phyloP scores from a whole-genome alignment of 352 stramenopile species.

The Phytopythium litorale region DNA sequence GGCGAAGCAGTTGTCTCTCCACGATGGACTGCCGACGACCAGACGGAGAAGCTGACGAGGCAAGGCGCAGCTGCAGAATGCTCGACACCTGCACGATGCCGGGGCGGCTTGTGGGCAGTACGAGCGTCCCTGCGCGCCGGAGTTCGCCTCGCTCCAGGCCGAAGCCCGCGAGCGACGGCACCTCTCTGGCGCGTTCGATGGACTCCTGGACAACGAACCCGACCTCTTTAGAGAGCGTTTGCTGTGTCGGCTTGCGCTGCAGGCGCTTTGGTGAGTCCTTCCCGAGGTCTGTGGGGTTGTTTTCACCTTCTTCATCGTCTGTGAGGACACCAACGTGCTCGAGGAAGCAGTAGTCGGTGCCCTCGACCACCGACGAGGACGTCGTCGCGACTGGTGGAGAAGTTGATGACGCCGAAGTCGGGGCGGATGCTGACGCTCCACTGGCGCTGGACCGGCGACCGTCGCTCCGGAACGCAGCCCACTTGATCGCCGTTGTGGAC shows the following conservation, averaged over 20 bases:
- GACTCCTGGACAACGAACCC: conserved; percentile 73
- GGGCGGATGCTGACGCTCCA: not conserved
- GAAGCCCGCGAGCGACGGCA: conserved; percentile 51
- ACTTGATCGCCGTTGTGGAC: conserved; percentile 71
- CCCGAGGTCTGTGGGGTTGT: not conserved
- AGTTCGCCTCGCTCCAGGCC: conserved; percentile 51
- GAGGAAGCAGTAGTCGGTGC: conserved; percentile 78
- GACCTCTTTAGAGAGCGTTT: conserved; percentile 17
- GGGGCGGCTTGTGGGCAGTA: conserved; percentile 48
- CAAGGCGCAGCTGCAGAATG: conserved; percentile 56
- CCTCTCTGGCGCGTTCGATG: conserved; percentile 51
- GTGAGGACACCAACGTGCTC: conserved; percentile 57
- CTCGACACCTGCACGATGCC: conserved; percentile 65
- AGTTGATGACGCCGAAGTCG: not conserved
- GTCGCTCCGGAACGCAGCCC: conserved; percentile 57
- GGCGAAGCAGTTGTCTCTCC: conserved; percentile 45
- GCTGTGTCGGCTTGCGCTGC: not conserved
- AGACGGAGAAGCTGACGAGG: conserved; percentile 7
- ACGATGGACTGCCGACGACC: conserved; percentile 17
- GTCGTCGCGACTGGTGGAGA: not conserved
- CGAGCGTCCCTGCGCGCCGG: conserved; percentile 58
- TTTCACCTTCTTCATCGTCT: conserved; percentile 5
- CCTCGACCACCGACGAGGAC: conserved; percentile 7
- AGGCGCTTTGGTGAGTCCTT: not conserved
- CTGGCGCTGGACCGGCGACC: conserved; percentile 9